A percentile compares a stretch with the other conserved stretches of the same genome.
phyloP scores from a whole-genome alignment of 1,284 basidiomycete species.

The Naganishia cerealis region DNA sequence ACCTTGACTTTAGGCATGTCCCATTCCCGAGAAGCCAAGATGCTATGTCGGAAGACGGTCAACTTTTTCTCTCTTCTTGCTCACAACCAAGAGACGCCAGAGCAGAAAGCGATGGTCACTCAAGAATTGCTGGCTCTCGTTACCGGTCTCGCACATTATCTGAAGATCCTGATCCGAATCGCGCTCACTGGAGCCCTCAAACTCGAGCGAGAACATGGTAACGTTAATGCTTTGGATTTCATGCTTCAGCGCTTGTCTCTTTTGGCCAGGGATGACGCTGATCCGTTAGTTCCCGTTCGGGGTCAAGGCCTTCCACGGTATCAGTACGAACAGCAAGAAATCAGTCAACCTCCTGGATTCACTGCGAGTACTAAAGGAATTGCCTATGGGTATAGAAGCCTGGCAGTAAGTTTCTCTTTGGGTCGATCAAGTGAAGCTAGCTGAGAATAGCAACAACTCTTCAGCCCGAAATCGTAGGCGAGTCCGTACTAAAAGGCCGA shows the following conservation, averaged over 20 bases:
- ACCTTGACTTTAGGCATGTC: constrained; percentile 72
- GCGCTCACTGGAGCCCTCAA: constrained; percentile 93
- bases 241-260: constrained; percentile 91
- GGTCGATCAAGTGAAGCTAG: not conserved
- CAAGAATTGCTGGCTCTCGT: constrained; percentile 96
- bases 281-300: constrained; percentile 66
- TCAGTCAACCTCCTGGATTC: constrained; percentile 45
- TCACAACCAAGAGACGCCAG: constrained; percentile 87
- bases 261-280: constrained; percentile 81
- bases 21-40: constrained; percentile 94
- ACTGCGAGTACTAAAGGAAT: constrained; percentile 71
- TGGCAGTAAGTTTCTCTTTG: constrained; percentile 59
- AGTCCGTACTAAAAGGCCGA: constrained; percentile 67
- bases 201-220: constrained; percentile 83
- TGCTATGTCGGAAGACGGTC: constrained; percentile 98
- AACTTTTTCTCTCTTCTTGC: constrained; percentile 91
- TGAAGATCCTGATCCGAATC: constrained; percentile 98
- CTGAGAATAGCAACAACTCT: not conserved
- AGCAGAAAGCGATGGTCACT: constrained; percentile 59
- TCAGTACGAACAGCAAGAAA: constrained; percentile 7
- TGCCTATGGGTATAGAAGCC: constrained; percentile 78
- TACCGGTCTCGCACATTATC: constrained; percentile 95
- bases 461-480: constrained; percentile 76
- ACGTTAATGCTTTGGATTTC: constrained; percentile 76
- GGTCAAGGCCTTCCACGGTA: constrained; percentile 39